phyloP scores from a whole-genome alignment of 495 filamentous ascomycete species.

The Cryomyces minteri region DNA sequence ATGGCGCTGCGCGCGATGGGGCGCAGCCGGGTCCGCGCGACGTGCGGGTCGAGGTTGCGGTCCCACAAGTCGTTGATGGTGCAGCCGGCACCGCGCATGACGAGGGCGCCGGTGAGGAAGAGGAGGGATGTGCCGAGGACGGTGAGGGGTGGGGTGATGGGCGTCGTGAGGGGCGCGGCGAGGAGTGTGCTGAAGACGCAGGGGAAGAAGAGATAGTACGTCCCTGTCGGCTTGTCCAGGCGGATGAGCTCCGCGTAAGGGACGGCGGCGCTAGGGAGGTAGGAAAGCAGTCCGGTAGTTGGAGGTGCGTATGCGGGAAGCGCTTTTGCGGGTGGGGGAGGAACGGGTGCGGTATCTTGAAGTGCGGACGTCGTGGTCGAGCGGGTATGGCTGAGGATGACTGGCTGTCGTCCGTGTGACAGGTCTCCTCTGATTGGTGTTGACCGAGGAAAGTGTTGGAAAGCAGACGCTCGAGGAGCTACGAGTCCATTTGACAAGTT shows the following conservation, averaged over 20 bases:
- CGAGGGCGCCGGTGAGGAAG: constrained; percentile 73
- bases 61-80: constrained; percentile 98
- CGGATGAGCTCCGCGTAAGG: constrained; percentile 89
- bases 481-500: too few species aligned
- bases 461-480: too few species aligned
- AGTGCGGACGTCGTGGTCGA: constrained; percentile 1
- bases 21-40: constrained; percentile 69
- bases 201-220: constrained; percentile 91
- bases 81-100: constrained; percentile 97
- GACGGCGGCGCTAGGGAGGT: constrained; percentile 55
- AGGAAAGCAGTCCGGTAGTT: constrained; percentile 56
- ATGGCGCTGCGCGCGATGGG: constrained; percentile 74
- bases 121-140: constrained; percentile 48
- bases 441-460: too few species aligned
- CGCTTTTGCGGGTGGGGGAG: constrained; percentile 7
- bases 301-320: constrained; percentile 40
- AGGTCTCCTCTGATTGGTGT: too few species aligned
- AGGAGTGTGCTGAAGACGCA: constrained; percentile 74
- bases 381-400: neutral
- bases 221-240: constrained; percentile 85
- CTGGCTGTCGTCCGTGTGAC: too few species aligned
- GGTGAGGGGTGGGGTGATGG: constrained; percentile 36
- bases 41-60: constrained; percentile 76
- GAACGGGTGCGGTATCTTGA: neutral
- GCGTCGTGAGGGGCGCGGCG: constrained; percentile 39